Evolutionary conservation across 768 basidiomycete genomes (phyloP), one percentile per base, ranked within the genome.

Genomic region (Lactarius deliciosus): DNA sequence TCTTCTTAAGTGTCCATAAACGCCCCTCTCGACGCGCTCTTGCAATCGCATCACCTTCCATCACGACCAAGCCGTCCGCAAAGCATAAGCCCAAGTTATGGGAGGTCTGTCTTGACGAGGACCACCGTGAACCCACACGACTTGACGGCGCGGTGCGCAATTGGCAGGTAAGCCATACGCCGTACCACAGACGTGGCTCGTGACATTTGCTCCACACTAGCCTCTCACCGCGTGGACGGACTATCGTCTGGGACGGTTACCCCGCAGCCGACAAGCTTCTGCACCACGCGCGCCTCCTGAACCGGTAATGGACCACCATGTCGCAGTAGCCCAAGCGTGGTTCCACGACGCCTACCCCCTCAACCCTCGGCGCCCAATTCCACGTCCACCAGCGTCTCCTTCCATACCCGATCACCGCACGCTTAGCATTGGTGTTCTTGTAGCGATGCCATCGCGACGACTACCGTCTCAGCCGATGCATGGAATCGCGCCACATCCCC

Each of bases 161-260:
- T 54, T 68, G 61, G 69, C 54, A 56, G 40, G 66, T 68, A 34
- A 55, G 66, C 64, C 40, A 36, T 20, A 25, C 10, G 15, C 34
- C 36, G 30, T 25, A 45, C 25, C 34, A 22, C 28, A 9, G 34
- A 20, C 38, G 43, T 25, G 34, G 13, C 64, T 20, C 40, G 56
- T 53, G 50, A 53, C 50, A 4, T 16, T 3, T 53, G 2, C 34
- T 16, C 41, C 43, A 50, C 32, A 25, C 18, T 45, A 70, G 70
- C 70, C 70, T 10, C 7, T 70, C 3, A 20, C 64, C 6, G 70
- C 64, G 20, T 70, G 70, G 70, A n/a, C 22, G 13, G 30, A 70
- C 58, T 13, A 50, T 55, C 2, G 7, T 3, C 40, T 25, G 13
- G 10, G 22, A 30, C 8, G 34, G 55, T 11, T 18, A 6, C 25